Conservation (phyloP, 345 rosid species). For the Cardiospermum halicacabum region DNA sequence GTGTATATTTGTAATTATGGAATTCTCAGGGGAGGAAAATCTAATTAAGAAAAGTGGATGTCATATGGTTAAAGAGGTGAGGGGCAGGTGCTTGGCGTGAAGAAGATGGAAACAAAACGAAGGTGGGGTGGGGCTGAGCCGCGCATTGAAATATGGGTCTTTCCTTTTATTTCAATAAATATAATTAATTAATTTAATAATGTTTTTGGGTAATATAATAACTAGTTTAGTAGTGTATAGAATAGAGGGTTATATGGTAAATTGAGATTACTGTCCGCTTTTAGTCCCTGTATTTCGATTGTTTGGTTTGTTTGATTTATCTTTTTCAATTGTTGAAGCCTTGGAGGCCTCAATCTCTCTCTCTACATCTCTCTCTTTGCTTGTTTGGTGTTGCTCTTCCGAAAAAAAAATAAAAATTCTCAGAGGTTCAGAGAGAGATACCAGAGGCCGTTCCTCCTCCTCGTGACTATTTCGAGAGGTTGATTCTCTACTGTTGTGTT, state of each 20-base stretch:
- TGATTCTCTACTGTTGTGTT: conserved; percentile 5
- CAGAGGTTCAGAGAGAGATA: background rate
- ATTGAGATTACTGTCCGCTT: conserved; percentile 21
- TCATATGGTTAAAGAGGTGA: conserved; percentile 8
- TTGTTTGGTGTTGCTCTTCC: conserved; percentile 16
- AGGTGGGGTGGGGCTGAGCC: conserved; percentile 20
- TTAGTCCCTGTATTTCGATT: conserved; percentile 12
- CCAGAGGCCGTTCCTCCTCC: conserved; percentile 7
- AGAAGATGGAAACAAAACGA: conserved; percentile 28
- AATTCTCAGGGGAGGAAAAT: no score
- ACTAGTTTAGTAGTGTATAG: background rate
- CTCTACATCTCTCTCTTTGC: conserved; percentile 11
- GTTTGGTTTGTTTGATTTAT: background rate
- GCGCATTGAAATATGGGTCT: conserved; percentile 29
- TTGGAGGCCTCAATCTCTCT: background rate
- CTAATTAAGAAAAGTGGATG: conserved; percentile 6
- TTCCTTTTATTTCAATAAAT: background rate
- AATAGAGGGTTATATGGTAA: conserved; percentile 32
- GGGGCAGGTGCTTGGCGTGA: conserved; percentile 38
- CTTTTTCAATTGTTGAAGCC: conserved; percentile 12
- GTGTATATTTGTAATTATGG: no score
- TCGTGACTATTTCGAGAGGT: background rate
- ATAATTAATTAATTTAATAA: conserved; percentile 6
- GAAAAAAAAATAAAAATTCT: background rate
- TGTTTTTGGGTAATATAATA: conserved; percentile 13